Percentiles rank a stretch among this genome's conserved stretches.
phyloP scores from a whole-genome alignment of 495 filamentous ascomycete genomes.

The Hypoxylon trugodes region DNA sequence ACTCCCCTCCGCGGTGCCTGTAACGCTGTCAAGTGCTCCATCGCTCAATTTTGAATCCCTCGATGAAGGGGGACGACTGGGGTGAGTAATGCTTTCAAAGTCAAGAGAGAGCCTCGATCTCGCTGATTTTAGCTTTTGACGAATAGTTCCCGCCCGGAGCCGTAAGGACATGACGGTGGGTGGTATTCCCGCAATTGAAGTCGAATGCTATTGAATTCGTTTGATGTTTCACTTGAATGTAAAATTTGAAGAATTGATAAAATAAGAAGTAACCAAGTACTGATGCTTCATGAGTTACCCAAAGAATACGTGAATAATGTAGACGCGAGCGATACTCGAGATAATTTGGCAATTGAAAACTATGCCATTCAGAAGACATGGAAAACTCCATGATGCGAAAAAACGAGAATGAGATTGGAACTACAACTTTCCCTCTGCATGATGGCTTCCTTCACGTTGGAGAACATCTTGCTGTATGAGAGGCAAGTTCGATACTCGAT shows the following conservation, averaged over 20 bases:
- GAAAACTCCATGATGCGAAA: background rate
- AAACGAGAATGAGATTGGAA: background rate
- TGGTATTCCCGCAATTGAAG: background rate
- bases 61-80: no score
- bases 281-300: background rate
- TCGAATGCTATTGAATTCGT: background rate
- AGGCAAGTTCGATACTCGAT: constrained; percentile 10
- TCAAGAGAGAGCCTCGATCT: background rate
- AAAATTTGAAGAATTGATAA: background rate
- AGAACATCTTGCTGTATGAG: background rate
- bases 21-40: no score
- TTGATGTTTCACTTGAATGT: background rate
- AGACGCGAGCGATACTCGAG: constrained; percentile 2
- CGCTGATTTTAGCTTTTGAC: constrained; percentile 14
- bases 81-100: no score
- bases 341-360: background rate
- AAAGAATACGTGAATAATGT: constrained; percentile 10
- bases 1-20: no score
- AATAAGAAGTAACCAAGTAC: background rate
- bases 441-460: constrained; percentile 8
- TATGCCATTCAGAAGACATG: background rate
- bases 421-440: background rate
- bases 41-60: no score
- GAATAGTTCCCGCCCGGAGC: background rate
- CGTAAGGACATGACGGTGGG: constrained; percentile 2